Base-by-base conservation (phyloP, 352 stramenopile species). In the Phytophthora pini region DNA sequence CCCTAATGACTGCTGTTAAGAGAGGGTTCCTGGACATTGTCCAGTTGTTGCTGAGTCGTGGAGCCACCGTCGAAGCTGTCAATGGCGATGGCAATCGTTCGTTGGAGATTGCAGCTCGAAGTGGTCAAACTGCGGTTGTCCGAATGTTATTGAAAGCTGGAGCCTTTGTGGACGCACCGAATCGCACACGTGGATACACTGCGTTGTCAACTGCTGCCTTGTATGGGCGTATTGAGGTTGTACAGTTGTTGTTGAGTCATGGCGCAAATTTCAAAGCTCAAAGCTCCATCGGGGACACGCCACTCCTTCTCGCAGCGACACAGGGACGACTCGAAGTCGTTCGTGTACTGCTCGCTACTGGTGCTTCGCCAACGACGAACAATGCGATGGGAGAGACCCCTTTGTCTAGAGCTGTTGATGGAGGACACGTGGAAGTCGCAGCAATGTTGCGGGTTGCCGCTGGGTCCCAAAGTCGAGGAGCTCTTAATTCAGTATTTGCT, bases 1-100 rank as follows among this genome's bases (percentile, higher is more conserved):
- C 67, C 4, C 67, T 75, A 4, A 75, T 75, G 67, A 56, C 40
- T 45, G 67, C 61, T 52, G 67, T 61, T 22, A 68, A 72, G 41
- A 26, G 61, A 39, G 67, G 61, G 2, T 71, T 54, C 24, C 27
- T 53, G 34, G 56, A 72, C 8, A 60, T 72, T 43, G 51, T 41
- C 6, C 48, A 71, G 13, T 15, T 74, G 24, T 26, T 74, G 9
- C 13, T 74, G 17, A 66, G 50, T 61, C 66, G 61, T 43, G 66
- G 61, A 40, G 66, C 66, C 6, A 40, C 11, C 13, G 41, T 74
- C 4, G 66, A 74, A 61, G 66, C 45, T 7, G 45, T 56, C 5
- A 74, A 74, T 51, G 27, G 22, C 1, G 55, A 71, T 29, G 66
- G 66, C n/a, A 71, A 75, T 34, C 53, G 67, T 7, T 56, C 61